Conservation (phyloP, 1,284 basidiomycete species). For the Albatrellus sp. region DNA sequence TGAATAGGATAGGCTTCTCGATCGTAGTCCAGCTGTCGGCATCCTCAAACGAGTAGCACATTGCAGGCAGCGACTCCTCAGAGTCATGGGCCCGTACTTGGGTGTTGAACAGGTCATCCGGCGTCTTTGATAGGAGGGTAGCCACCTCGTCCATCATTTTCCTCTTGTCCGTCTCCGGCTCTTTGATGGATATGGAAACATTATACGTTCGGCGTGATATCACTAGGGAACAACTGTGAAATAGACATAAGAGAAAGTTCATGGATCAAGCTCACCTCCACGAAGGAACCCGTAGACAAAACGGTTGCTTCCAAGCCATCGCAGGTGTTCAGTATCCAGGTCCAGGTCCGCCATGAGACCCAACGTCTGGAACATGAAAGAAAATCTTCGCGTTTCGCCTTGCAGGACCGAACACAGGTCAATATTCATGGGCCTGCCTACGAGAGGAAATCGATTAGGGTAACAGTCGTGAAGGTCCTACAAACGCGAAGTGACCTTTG, state of each 20-base stretch:
- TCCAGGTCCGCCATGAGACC: constrained; percentile 92
- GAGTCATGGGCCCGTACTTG: constrained; percentile 7
- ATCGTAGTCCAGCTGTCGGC: constrained; percentile 58
- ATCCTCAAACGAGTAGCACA: constrained; percentile 28
- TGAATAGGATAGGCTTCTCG: constrained; percentile 59
- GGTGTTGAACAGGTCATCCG: constrained; percentile 7
- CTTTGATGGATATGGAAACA: constrained; percentile 61
- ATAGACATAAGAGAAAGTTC: neutral
- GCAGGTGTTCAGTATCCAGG: constrained; percentile 75
- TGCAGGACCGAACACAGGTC: constrained; percentile 80
- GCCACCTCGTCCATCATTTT: constrained; percentile 45
- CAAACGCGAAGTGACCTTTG: constrained; percentile 51
- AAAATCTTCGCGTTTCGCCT: constrained; percentile 54
- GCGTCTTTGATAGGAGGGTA: constrained; percentile 8
- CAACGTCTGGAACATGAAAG: constrained; percentile 81
- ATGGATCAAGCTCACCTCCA: constrained; percentile 34
- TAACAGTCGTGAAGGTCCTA: neutral
- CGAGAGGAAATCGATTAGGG: constrained; percentile 2
- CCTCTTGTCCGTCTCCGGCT: constrained; percentile 59
- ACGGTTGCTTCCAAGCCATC: constrained; percentile 90
- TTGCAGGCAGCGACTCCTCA: constrained; percentile 22
- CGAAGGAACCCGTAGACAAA: constrained; percentile 79
- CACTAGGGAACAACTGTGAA: constrained; percentile 28
- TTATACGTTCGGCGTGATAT: constrained; percentile 56
- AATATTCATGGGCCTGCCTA: constrained; percentile 60